These are phyloP conservation scores for Phytophthora brassicae DNA, from an alignment of 352 stramenopile genomes.

Conservation along the genomic window DNA sequence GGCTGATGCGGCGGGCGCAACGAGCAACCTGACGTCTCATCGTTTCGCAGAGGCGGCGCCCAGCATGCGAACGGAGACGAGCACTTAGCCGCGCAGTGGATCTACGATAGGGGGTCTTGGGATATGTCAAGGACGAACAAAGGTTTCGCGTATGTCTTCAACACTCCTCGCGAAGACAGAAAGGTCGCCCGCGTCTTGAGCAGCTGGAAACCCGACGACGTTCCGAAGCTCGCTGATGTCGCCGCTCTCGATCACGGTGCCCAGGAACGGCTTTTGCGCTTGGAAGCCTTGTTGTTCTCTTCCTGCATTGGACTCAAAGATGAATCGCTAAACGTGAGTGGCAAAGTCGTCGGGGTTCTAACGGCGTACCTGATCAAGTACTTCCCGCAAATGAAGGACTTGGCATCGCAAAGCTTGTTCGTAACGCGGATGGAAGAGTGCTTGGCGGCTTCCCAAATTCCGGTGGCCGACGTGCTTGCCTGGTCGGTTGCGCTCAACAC, in stretches of 20 bases:
- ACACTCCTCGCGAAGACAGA: conserved; percentile 4
- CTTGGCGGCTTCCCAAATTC: not conserved
- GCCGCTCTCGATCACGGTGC: not conserved
- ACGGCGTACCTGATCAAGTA: conserved; percentile 16
- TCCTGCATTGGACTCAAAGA: conserved; percentile 8
- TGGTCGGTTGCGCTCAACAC: not conserved
- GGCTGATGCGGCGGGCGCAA: not conserved
- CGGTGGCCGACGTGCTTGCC: not conserved
- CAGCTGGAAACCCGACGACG: too few species aligned
- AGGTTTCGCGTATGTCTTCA: conserved; percentile 10
- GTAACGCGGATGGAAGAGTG: conserved; percentile 10
- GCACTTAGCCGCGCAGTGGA: not conserved
- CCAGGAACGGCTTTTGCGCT: not conserved
- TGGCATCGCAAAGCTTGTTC: not conserved
- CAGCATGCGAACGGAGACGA: conserved; percentile 25
- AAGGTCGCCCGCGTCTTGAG: conserved; percentile 2
- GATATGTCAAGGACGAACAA: conserved; percentile 29
- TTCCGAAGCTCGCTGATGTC: not conserved
- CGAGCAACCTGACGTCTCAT: conserved; percentile 24
- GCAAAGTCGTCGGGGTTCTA: conserved; percentile 11
- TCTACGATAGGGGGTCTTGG: conserved; percentile 12
- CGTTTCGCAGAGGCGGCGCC: conserved; percentile 23
- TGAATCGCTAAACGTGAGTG: conserved; percentile 10
- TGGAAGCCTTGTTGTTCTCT: conserved; percentile 12
- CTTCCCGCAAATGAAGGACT: conserved; percentile 6